Evolutionary conservation across 2,329 filamentous ascomycete genomes (phyloP).

Genomic region (Trichoderma citrinoviride): DNA sequence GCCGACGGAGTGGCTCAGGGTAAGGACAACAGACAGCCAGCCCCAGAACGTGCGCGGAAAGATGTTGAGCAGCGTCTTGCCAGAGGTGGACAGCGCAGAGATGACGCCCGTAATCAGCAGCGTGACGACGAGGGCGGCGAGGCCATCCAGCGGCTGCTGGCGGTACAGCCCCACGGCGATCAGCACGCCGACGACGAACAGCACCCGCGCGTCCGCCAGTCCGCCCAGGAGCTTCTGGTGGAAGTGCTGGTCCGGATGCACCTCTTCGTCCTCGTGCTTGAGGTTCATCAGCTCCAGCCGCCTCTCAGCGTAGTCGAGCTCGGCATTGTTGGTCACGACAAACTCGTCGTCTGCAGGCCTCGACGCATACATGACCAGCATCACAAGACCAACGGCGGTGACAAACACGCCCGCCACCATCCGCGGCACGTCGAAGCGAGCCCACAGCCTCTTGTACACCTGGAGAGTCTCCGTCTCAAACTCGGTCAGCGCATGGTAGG

Average conservation of each 20-base stretch:
- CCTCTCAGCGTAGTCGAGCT: constrained; percentile 59
- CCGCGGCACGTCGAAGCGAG: constrained; percentile 80
- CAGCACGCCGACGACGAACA: constrained; percentile 33
- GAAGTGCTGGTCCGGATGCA: constrained; percentile 39
- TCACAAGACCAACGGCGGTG: constrained; percentile 63
- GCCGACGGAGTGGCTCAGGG: constrained; percentile 82
- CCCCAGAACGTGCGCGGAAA: constrained; percentile 80
- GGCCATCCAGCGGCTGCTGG: constrained; percentile 34
- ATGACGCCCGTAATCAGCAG: constrained; percentile 43
- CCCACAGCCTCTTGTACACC: constrained; percentile 84
- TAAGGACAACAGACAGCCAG: constrained; percentile 79
- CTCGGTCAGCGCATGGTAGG: constrained; percentile 59
- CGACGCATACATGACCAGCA: constrained; percentile 71
- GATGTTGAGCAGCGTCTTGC: constrained; percentile 49
- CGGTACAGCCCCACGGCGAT: constrained; percentile 34
- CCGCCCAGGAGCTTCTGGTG: constrained; percentile 38
- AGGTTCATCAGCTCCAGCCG: constrained; percentile 50
- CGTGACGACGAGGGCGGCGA: constrained; percentile 41
- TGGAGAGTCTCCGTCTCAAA: constrained; percentile 78
- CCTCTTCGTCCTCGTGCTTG: constrained; percentile 39
- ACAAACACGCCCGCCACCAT: constrained; percentile 80
- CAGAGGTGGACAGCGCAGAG: constrained; percentile 42
- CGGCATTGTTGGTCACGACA: constrained; percentile 52
- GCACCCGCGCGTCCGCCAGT: constrained; percentile 36
- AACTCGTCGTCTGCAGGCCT: constrained; percentile 55